Evolutionary conservation across 2,329 filamentous ascomycete species (phyloP).

Genomic region (Emydomyces testavorans): DNA sequence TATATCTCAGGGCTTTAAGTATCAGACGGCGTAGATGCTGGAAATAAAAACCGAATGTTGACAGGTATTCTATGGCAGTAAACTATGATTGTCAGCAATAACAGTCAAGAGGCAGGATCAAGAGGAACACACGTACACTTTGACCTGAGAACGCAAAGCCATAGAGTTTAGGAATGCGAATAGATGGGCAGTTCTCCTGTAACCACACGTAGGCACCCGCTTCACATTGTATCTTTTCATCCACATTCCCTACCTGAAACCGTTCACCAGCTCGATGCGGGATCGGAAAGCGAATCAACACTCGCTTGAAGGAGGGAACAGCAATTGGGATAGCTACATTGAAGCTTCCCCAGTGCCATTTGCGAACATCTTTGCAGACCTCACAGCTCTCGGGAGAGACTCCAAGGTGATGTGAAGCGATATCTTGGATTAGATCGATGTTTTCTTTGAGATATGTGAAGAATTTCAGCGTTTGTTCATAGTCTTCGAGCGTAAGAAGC

Average conservation of each 20-base stretch:
- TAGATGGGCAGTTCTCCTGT: slow-evolving; percentile 11
- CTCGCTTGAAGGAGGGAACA: neutral
- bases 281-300: slow-evolving; percentile 11
- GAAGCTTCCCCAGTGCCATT: slow-evolving; percentile 26
- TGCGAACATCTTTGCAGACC: slow-evolving; percentile 2
- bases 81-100: neutral
- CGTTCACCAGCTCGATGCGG: slow-evolving; percentile 10
- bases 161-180: slow-evolving; percentile 15
- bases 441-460: no score
- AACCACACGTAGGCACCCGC: slow-evolving; percentile 12
- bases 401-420: slow-evolving; percentile 13
- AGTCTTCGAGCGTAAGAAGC: no score
- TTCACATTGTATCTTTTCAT: slow-evolving; percentile 14
- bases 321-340: slow-evolving; percentile 26
- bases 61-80: neutral
- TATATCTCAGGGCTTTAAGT: no score
- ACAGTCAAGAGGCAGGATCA: neutral
- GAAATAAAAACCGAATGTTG: neutral
- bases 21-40: no score
- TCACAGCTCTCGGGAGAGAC: slow-evolving; percentile 6
- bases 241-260: slow-evolving; percentile 11
- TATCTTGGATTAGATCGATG: neutral
- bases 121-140: slow-evolving; percentile 8
- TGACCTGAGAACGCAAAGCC: slow-evolving; percentile 16
- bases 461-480: no score